These are phyloP conservation scores for Metarhizium sp. DNA, from an alignment of 2,329 filamentous ascomycete species.

Conservation along the genomic window DNA sequence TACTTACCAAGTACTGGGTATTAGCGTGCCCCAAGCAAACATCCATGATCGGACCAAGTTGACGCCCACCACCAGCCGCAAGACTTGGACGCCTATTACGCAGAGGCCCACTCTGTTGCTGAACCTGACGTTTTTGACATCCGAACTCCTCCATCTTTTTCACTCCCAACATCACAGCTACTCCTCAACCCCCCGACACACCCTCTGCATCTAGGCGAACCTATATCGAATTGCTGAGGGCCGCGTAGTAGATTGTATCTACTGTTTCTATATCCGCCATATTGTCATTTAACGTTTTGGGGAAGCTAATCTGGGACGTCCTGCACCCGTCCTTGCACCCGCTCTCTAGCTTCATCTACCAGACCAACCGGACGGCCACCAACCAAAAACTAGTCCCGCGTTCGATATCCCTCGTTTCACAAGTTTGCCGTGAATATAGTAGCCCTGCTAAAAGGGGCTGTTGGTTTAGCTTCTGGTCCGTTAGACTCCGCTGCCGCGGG, in stretches of 20 bases:
- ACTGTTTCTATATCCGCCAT: not conserved
- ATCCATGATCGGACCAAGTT: not conserved
- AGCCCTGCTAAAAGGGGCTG: not conserved
- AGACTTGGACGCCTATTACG: slow-evolving; percentile 22
- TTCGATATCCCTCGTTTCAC: not conserved
- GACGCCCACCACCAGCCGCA: not conserved
- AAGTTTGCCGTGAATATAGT: not conserved
- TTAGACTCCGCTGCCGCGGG: not conserved
- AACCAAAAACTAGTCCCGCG: not conserved
- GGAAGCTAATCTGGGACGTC: slow-evolving; percentile 27
- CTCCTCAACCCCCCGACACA: slow-evolving; percentile 7
- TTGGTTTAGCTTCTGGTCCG: not conserved
- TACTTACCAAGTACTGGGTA: no score
- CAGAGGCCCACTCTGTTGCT: slow-evolving; percentile 27
- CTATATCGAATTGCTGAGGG: not conserved
- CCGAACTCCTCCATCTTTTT: slow-evolving; percentile 15
- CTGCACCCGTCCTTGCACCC: slow-evolving; percentile 30
- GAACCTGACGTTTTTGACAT: slow-evolving; percentile 27
- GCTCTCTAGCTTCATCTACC: slow-evolving; percentile 4
- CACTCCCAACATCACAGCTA: slow-evolving; percentile 16
- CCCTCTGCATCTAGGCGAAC: slow-evolving; percentile 3
- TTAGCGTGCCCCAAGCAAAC: no score
- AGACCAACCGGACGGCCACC: not conserved
- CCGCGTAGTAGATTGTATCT: no score
- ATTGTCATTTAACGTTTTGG: slow-evolving; percentile 3